phyloP scores from a whole-genome alignment of 257 asterid species.

The Schizonepeta tenuifolia region DNA sequence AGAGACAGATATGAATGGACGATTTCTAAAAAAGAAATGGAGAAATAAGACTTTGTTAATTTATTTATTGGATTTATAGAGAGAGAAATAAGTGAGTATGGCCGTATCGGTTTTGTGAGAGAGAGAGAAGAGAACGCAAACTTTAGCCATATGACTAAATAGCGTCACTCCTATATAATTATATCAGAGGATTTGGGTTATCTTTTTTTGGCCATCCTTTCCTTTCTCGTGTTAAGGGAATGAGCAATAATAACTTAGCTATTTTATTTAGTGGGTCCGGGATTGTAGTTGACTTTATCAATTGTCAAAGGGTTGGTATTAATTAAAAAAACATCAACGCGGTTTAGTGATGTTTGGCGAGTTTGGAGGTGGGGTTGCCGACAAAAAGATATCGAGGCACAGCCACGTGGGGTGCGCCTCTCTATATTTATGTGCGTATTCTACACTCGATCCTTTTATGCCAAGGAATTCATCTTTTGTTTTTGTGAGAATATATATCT shows the following conservation, averaged over 20 bases:
- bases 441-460: background rate
- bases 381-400: conserved; percentile 29
- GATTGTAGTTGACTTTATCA: conserved; percentile 41
- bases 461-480: too few species aligned
- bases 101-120: conserved; percentile 16
- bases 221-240: conserved; percentile 3
- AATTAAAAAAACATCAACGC: conserved; percentile 48
- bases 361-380: conserved; percentile 34
- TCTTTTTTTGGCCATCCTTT: conserved; percentile 2
- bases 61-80: conserved; percentile 33
- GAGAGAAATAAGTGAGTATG: conserved; percentile 13
- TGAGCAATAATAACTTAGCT: conserved; percentile 3
- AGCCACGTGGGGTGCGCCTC: conserved; percentile 39
- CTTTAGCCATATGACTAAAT: too few species aligned
- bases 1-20: conserved; percentile 16
- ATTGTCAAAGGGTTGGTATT: conserved; percentile 42
- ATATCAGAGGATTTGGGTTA: conserved; percentile 27
- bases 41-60: background rate
- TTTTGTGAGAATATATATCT: too few species aligned
- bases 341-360: conserved; percentile 23
- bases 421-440: conserved; percentile 24
- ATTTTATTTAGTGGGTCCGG: conserved; percentile 2
- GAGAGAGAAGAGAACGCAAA: too few species aligned
- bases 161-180: too few species aligned
- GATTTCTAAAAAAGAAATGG: conserved; percentile 30